Evolutionary conservation across 495 filamentous ascomycete genomes (phyloP).

Genomic region (Neurospora intermedia): DNA sequence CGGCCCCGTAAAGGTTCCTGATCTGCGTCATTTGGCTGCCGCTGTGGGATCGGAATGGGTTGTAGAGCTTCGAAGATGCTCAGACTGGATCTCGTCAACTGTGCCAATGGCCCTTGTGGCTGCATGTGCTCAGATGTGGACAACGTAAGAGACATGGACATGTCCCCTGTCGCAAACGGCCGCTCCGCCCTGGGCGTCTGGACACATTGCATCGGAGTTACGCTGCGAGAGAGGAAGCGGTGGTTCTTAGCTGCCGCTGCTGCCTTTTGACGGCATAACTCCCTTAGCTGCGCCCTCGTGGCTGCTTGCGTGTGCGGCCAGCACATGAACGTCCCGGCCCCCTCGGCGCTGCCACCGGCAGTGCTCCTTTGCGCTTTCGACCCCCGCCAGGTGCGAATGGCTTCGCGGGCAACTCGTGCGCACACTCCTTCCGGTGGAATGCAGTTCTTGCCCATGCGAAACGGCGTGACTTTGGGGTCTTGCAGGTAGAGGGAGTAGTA

Average conservation of each 20-base stretch:
- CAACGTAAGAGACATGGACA: slow-evolving; percentile 73
- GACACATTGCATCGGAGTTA: slow-evolving; percentile 38
- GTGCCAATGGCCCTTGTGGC: slow-evolving; percentile 56
- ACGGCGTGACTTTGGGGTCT: slow-evolving; percentile 87
- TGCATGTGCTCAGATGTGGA: slow-evolving; percentile 76
- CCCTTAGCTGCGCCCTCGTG: slow-evolving; percentile 69
- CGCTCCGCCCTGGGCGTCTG: background rate
- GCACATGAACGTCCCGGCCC: slow-evolving; percentile 31
- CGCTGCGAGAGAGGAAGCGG: slow-evolving; percentile 55
- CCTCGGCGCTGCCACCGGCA: slow-evolving; percentile 38
- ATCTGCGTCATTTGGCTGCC: background rate
- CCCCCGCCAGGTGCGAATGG: slow-evolving; percentile 74
- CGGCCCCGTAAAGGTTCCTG: slow-evolving; percentile 24
- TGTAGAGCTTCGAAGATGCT: slow-evolving; percentile 11
- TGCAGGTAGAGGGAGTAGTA: slow-evolving; percentile 80
- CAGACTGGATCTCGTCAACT: slow-evolving; percentile 32
- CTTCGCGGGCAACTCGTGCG: slow-evolving; percentile 74
- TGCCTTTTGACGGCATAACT: slow-evolving; percentile 70
- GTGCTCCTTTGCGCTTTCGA: slow-evolving; percentile 38
- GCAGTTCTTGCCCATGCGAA: slow-evolving; percentile 77
- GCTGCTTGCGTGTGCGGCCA: slow-evolving; percentile 82
- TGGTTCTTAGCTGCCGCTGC: slow-evolving; percentile 51
- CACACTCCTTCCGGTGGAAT: slow-evolving; percentile 86
- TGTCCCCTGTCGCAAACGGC: slow-evolving; percentile 57
- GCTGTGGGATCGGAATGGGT: background rate